phyloP scores from a whole-genome alignment of 495 filamentous ascomycete species.

The Darksidea phi region DNA sequence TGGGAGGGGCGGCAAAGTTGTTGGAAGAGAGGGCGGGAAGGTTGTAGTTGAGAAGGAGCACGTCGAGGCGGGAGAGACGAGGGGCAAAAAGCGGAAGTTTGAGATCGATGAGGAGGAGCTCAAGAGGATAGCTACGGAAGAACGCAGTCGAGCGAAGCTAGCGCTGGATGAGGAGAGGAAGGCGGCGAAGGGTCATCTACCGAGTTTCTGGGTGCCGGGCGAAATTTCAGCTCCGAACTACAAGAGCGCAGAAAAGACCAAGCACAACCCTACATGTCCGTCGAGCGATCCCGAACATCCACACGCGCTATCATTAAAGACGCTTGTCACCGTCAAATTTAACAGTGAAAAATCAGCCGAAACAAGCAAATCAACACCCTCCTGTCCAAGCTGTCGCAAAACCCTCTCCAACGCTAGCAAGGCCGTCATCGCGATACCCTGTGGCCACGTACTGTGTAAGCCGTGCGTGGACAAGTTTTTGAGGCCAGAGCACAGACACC shows the following conservation, averaged over 20 bases:
- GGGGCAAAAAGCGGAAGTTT: conserved; percentile 69
- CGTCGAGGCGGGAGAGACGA: conserved; percentile 45
- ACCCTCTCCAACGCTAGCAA: conserved; percentile 76
- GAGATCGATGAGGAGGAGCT: conserved; percentile 81
- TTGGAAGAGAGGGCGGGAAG: conserved; percentile 47
- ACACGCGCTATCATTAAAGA: conserved; percentile 80
- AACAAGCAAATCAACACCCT: conserved; percentile 54
- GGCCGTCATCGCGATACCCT: conserved; percentile 85
- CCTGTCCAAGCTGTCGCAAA: conserved; percentile 90
- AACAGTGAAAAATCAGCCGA: conserved; percentile 61
- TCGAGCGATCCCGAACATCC: conserved; percentile 65
- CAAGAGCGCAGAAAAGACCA: conserved; percentile 53
- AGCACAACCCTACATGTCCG: conserved; percentile 76
- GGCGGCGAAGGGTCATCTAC: conserved; percentile 59
- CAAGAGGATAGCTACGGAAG: conserved; percentile 64
- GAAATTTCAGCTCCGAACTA: conserved; percentile 66
- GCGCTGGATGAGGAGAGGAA: conserved; percentile 74
- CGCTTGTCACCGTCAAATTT: conserved; percentile 76
- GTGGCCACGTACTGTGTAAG: conserved; percentile 89
- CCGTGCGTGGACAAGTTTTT: conserved; percentile 89
- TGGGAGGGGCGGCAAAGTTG: conserved; percentile 39
- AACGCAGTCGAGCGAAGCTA: conserved; percentile 64
- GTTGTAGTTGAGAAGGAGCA: conserved; percentile 44
- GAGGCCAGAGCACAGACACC: conserved; percentile 44
- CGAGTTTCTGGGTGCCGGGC: conserved; percentile 93